Percentiles rank a stretch among this genome's conserved stretches.
phyloP scores from a whole-genome alignment of 2,329 filamentous ascomycete genomes.

The Colletotrichum trifolii region DNA sequence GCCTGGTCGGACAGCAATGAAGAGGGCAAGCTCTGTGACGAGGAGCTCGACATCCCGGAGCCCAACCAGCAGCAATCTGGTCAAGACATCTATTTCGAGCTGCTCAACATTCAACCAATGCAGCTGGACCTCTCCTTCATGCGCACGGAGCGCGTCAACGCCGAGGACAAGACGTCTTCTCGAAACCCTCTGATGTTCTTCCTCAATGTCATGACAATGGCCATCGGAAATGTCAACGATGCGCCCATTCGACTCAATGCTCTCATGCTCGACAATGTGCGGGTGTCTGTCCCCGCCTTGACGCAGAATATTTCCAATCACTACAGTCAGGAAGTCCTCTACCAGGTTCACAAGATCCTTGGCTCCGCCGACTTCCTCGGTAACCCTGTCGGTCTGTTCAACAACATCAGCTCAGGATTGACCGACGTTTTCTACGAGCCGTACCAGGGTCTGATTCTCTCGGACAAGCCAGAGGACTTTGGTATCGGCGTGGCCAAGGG shows the following conservation, averaged over 20 bases:
- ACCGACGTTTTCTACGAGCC: constrained; percentile 99
- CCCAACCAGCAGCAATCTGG: constrained; percentile 85
- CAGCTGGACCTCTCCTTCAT: constrained; percentile 98
- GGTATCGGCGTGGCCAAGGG: constrained; percentile 96
- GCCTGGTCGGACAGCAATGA: constrained; percentile 83
- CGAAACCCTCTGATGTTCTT: constrained; percentile 98
- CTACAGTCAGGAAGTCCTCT: constrained; percentile 95
- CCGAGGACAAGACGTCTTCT: constrained; percentile 91
- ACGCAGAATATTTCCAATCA: constrained; percentile 90
- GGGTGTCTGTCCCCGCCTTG: constrained; percentile 86
- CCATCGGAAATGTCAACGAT: constrained; percentile 98
- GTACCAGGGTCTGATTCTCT: constrained; percentile 97
- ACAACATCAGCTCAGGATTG: constrained; percentile 96
- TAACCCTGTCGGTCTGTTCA: constrained; percentile 97
- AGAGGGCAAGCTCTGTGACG: constrained; percentile 88
- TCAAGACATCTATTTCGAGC: constrained; percentile 97
- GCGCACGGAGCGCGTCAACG: constrained; percentile 94
- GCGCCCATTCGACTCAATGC: constrained; percentile 94
- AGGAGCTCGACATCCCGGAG: constrained; percentile 90
- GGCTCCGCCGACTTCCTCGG: constrained; percentile 97
- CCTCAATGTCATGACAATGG: constrained; percentile 98
- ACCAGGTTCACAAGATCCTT: constrained; percentile 96
- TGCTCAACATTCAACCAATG: constrained; percentile 97
- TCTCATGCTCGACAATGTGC: constrained; percentile 92
- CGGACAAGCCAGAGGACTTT: constrained; percentile 93